Conservation (phyloP, 2,329 filamentous ascomycete genomes). For the Pezicula rhizophila region DNA sequence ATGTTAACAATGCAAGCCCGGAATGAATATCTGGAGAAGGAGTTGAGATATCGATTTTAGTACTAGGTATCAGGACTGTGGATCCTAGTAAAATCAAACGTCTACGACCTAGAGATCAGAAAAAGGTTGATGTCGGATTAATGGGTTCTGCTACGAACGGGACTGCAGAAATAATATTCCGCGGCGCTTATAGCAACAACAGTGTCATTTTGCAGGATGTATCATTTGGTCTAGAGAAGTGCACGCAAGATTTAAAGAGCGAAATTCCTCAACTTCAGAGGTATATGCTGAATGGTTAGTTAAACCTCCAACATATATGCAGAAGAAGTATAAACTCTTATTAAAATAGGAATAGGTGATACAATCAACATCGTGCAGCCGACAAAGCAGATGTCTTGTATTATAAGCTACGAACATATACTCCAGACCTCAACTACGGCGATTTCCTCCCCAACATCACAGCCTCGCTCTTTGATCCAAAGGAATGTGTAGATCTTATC, state of each 20-base stretch:
- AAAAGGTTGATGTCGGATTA: conserved; percentile 24
- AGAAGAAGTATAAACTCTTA: no score
- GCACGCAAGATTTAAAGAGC: conserved; percentile 27
- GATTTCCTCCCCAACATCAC: conserved; percentile 49
- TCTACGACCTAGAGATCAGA: conserved; percentile 37
- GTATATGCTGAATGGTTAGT: conserved; percentile 9
- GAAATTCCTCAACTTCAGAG: conserved; percentile 18
- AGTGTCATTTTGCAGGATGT: conserved; percentile 5
- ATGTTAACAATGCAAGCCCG: conserved; percentile 29
- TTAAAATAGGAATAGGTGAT: conserved; percentile 37
- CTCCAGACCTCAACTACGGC: conserved; percentile 45
- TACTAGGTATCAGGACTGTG: conserved; percentile 35
- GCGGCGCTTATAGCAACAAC: neutral
- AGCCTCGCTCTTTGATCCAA: conserved; percentile 40
- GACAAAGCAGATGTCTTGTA: conserved; percentile 13
- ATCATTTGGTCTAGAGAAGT: conserved; percentile 26
- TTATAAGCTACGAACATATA: conserved; percentile 44
- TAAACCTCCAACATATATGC: neutral
- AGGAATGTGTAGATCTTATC: conserved; percentile 46
- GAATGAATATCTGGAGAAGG: conserved; percentile 17
- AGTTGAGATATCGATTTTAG: conserved; percentile 23
- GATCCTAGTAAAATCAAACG: conserved; percentile 31
- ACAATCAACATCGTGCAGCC: conserved; percentile 17
- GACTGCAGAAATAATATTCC: conserved; percentile 13
- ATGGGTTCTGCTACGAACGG: conserved; percentile 21